Percentiles rank a stretch among this genome's conserved stretches.
These are phyloP conservation scores for Heliamphora exappendiculata DNA, from an alignment of 148 eudicot genomes.

Conservation along the genomic window DNA sequence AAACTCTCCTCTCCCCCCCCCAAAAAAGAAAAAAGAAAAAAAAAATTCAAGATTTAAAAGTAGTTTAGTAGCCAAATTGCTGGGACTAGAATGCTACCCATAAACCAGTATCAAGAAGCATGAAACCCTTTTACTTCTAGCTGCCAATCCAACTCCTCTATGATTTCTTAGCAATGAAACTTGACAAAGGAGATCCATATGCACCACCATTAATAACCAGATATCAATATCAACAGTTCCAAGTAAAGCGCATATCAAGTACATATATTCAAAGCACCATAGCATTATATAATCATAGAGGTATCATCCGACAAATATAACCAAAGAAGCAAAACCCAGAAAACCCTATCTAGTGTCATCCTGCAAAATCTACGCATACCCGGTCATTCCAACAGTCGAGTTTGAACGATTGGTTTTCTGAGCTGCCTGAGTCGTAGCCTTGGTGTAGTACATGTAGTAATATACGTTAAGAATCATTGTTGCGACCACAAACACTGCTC, in stretches of 20 bases:
- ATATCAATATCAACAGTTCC: not conserved
- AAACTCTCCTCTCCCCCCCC: not conserved
- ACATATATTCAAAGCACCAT: not conserved
- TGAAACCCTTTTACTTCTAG: not conserved
- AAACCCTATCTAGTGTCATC: not conserved
- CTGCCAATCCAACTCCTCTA: not conserved
- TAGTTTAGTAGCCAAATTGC: no score
- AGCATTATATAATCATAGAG: slow-evolving; percentile 12
- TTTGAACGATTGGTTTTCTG: slow-evolving; percentile 46
- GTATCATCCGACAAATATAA: not conserved
- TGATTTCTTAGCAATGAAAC: not conserved
- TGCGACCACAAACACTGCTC: slow-evolving; percentile 82
- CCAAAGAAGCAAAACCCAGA: slow-evolving; percentile 3
- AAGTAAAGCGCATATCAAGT: not conserved
- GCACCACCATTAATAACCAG: not conserved
- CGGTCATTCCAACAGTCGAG: slow-evolving; percentile 72
- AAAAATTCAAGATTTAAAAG: no score
- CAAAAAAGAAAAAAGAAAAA: not conserved
- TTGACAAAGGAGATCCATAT: not conserved
- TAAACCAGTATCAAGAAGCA: not conserved
- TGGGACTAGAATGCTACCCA: not conserved
- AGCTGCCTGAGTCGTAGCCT: slow-evolving; percentile 59
- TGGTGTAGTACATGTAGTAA: slow-evolving; percentile 80
- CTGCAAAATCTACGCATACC: slow-evolving; percentile 33
- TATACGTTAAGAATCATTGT: slow-evolving; percentile 82